Conservation (phyloP, 495 filamentous ascomycete genomes). For the Podospora appendiculata region DNA sequence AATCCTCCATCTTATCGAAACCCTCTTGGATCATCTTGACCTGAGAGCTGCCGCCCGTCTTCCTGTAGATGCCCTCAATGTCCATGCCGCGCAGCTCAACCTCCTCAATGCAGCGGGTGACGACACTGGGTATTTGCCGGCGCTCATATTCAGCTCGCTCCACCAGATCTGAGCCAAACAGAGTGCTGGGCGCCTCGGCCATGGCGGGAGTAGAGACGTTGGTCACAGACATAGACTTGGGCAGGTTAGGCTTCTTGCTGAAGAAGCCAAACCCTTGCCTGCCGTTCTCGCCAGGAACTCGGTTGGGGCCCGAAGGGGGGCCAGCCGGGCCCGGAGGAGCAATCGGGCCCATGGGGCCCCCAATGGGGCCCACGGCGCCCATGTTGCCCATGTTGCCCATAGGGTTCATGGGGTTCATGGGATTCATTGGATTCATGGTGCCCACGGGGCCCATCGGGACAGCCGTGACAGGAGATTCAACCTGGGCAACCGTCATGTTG, state of each 20-base stretch:
- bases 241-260: conserved; percentile 37
- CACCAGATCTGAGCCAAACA: conserved; percentile 89
- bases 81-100: conserved; percentile 97
- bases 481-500: conserved; percentile 47
- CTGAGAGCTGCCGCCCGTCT: conserved; percentile 83
- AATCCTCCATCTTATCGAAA: conserved; percentile 77
- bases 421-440: too few relatives aligned
- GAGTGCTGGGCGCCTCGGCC: conserved; percentile 49
- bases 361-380: too few relatives aligned
- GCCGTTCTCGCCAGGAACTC: conserved; percentile 39
- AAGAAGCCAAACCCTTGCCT: conserved; percentile 76
- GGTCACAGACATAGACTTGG: conserved; percentile 46
- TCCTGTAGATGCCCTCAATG: conserved; percentile 95
- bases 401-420: too few relatives aligned
- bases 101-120: conserved; percentile 93
- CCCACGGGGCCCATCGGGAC: not conserved
- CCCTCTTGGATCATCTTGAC: conserved; percentile 82
- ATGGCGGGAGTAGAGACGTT: conserved; percentile 40
- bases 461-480: conserved; percentile 35
- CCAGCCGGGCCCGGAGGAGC: not conserved
- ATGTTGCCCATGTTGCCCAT: too few relatives aligned
- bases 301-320: conserved; percentile 10
- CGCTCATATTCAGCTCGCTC: conserved; percentile 84
- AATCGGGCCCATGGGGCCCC: not conserved
- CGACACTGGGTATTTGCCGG: conserved; percentile 79